phyloP scores from a whole-genome alignment of 2,329 filamentous ascomycete genomes.

The Metarhizium anisopliae region DNA sequence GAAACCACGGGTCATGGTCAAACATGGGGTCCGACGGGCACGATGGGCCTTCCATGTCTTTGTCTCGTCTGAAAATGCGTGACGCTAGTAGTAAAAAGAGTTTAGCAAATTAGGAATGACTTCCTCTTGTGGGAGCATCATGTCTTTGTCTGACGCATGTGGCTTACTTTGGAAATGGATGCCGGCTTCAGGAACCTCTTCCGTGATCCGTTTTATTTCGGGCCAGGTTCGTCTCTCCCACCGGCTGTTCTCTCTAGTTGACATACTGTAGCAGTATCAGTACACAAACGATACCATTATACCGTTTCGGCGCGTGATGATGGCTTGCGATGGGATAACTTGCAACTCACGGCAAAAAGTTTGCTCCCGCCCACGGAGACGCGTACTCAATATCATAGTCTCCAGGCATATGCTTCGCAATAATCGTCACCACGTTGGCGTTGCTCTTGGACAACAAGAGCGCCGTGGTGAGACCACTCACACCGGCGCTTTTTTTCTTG shows the following conservation, averaged over 20 bases:
- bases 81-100: conserved; percentile 27
- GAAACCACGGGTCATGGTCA: conserved; percentile 63
- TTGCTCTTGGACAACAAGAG: conserved; percentile 36
- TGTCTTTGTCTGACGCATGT: not conserved
- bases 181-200: conserved; percentile 65
- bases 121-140: not conserved
- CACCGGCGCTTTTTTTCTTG: conserved; percentile 31
- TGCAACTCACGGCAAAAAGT: conserved; percentile 57
- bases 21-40: conserved; percentile 51
- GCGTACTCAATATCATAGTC: conserved; percentile 89
- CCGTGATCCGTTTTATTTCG: conserved; percentile 45
- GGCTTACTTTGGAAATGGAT: conserved; percentile 64
- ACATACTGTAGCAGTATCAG: conserved; percentile 29
- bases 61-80: conserved; percentile 45
- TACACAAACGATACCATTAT: not conserved
- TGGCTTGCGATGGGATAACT: not conserved
- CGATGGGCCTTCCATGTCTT: conserved; percentile 40
- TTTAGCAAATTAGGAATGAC: not conserved
- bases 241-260: conserved; percentile 29
- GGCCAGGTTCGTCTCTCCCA: conserved; percentile 60
- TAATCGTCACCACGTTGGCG: conserved; percentile 50
- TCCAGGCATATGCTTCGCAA: conserved; percentile 86
- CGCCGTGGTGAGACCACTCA: conserved; percentile 42
- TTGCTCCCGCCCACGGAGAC: conserved; percentile 82
- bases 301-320: too few relatives aligned